Evolutionary conservation across 306 rosid species (phyloP), one percentile per base, ranked within the genome.

Genomic region (Alnus rubra): DNA sequence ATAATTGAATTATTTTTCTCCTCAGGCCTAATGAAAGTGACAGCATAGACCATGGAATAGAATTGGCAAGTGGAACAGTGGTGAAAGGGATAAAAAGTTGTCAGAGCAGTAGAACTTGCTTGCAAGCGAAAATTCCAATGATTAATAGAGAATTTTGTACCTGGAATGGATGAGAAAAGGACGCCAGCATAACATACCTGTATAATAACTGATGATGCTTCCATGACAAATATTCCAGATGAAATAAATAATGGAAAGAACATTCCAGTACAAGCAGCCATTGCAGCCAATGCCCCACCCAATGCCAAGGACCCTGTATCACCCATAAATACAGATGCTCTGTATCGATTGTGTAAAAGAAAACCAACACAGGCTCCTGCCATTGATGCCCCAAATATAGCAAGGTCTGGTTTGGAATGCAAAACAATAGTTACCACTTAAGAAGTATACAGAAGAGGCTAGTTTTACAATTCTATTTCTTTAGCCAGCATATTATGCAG

Each of bases 281-380:
- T 95, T 78, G 98, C 94, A 75, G 98, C 96, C 82, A 95, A 91
- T 71, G 92, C 98, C 48, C 89, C 97, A 11, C 98, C 98, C 16
- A 95, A 89, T 68, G 98, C 98, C 87, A 95, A 84, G 75, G 98
- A 95, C 76, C 98, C 98, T 4, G 90, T 88, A 49, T 86, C 88
- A 50, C 98, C 98, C 98, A 95, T 95, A 76, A 88, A 85, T 53
- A 95, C 76, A 28, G 98, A 95, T 56, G 98, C 98, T 81, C 81
- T 95, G 87, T 89, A 88, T 74, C 98, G 88, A 80, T 95, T 92
- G 90, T 95, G 91, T 82, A 92, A 85, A 81, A 95, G 98, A 88
- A 95, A 95, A 71, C 98, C 98, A 71, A 88, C 95, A 84, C 98
- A 95, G 64, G 98, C 92, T 85, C 98, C 98, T 65, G 97, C 97